Evolutionary conservation across 2,329 filamentous ascomycete genomes (phyloP), one percentile per base, ranked within the genome.

Genomic region (Aspergillus puulaauensis): DNA sequence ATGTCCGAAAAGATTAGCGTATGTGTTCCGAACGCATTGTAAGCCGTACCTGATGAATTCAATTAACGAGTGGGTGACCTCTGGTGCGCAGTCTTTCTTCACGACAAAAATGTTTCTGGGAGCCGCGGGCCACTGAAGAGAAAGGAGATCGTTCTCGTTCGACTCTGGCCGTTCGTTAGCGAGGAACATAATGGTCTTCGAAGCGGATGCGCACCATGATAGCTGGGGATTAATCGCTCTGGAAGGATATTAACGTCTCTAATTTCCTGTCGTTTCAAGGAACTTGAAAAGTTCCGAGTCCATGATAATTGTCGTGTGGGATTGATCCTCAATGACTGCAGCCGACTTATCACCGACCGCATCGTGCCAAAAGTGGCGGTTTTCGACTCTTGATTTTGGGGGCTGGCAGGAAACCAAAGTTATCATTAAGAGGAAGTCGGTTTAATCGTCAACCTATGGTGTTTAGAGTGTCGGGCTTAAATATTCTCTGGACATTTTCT

Each of bases 91-190:
- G 61, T 86, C 81, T 70, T 90, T 91, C 71, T 87, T 87, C 46
- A 89, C 83, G 56, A 90, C 75, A 58, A 91, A 79, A 53, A 91
- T 78, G 65, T 90, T 90, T 52, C 85, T 83, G 3, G 86, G 88
- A 37, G 87, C 86, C 15, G 81, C 79, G 5, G 86, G 85, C 88
- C 88, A 90, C 75, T 84, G 81, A 37, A 90, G 77, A 60, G 83
- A 84, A 39, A 89, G 80, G 2, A 90, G 79, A 58, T 88, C 86
- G 67, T 83, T 83, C 27, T 79, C 75, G 27, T 74, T 78, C 17
- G 79, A 84, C 69, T 86, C 85, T 84, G 69, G 33, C 21, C 21
- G 52, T 31, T 39, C 17, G 39, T 54, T 45, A 55, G 45, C 31
- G 15, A 17, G 17, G 21, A 55, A 21, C 9, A 49, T 21, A 17